These are phyloP conservation scores for Coniella lustricola DNA, from an alignment of 2,329 filamentous ascomycete genomes.

Conservation along the genomic window DNA sequence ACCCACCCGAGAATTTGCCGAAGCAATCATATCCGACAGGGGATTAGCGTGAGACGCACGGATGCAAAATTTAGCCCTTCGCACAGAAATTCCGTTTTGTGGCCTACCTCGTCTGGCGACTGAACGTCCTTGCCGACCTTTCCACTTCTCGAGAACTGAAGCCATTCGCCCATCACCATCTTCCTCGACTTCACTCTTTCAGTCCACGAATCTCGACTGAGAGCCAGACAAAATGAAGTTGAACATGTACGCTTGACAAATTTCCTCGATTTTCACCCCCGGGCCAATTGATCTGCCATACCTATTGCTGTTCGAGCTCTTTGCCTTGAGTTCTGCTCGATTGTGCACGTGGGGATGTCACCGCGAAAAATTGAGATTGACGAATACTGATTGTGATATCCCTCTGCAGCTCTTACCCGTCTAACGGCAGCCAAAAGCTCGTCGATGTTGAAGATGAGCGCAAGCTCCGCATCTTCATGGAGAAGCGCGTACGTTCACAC, in stretches of 20 bases:
- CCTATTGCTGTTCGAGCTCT: background rate
- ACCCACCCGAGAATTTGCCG: slow-evolving; percentile 1
- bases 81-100: slow-evolving; percentile 16
- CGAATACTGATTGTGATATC: slow-evolving; percentile 4
- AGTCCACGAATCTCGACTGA: slow-evolving; percentile 23
- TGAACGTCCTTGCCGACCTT: slow-evolving; percentile 9
- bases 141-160: slow-evolving; percentile 3
- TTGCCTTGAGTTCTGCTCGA: background rate
- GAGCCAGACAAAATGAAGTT: slow-evolving; percentile 57
- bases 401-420: slow-evolving; percentile 68
- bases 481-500: slow-evolving; percentile 69
- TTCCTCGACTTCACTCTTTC: slow-evolving; percentile 24
- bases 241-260: slow-evolving; percentile 15
- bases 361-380: background rate
- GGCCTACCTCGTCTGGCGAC: background rate
- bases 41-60: background rate
- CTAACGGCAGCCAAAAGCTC: slow-evolving; percentile 99
- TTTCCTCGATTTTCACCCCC: background rate
- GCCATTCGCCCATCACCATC: slow-evolving; percentile 13
- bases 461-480: slow-evolving; percentile 98
- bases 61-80: slow-evolving; percentile 15
- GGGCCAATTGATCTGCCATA: background rate
- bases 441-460: slow-evolving; percentile 99
- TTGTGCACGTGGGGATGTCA: background rate
- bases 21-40: background rate